These are phyloP conservation scores for Mycena metata DNA, from an alignment of 768 basidiomycete species.

Conservation along the genomic window DNA sequence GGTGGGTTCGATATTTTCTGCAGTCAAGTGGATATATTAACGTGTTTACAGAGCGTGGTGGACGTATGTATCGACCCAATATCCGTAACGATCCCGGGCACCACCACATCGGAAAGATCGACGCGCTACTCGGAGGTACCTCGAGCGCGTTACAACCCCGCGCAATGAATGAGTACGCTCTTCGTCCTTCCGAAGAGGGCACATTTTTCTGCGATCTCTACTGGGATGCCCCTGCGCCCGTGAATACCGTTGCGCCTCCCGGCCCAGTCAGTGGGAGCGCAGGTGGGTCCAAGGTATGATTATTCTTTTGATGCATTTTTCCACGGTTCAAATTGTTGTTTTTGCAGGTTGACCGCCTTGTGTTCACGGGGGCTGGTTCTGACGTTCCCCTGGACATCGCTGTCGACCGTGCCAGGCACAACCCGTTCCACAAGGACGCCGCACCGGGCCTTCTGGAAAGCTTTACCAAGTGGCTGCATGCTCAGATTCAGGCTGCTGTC, in stretches of 20 bases:
- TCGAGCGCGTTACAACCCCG: background rate
- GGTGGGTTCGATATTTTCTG: no score
- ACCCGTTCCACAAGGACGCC: background rate
- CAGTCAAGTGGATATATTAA: no score
- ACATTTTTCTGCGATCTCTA: background rate
- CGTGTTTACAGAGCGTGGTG: background rate
- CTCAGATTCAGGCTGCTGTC: background rate
- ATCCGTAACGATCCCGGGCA: slow-evolving; percentile 1
- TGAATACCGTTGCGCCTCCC: no score
- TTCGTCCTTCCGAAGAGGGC: background rate
- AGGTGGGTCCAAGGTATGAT: background rate
- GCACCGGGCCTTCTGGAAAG: background rate
- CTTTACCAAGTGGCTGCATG: background rate
- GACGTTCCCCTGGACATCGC: slow-evolving; percentile 9
- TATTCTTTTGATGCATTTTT: background rate
- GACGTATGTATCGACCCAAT: slow-evolving; percentile 18
- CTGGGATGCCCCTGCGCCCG: background rate
- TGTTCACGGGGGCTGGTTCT: background rate
- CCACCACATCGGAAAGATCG: slow-evolving; percentile 6
- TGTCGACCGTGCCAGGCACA: background rate
- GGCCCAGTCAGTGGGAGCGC: no score
- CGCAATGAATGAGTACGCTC: background rate
- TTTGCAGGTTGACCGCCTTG: background rate
- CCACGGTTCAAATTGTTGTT: background rate
- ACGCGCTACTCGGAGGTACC: background rate